A percentile compares a stretch with the other conserved stretches of the same genome.
phyloP scores from a whole-genome alignment of 176 grass and related monocot genomes.

The Bothriochloa decipiens region DNA sequence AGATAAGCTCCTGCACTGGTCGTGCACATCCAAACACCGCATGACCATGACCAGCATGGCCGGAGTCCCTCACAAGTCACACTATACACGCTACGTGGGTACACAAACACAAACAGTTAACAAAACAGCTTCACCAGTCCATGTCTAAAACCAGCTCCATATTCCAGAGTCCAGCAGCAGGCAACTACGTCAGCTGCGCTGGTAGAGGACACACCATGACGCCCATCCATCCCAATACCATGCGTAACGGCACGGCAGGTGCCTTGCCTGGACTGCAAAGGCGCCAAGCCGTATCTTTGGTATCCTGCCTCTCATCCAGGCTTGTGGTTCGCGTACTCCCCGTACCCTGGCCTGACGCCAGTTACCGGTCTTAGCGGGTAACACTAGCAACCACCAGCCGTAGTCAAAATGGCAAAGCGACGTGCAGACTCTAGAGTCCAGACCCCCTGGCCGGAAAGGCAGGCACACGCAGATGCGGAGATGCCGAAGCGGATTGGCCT shows the following conservation, averaged over 20 bases:
- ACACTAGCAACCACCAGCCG: background rate
- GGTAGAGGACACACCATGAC: background rate
- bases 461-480: background rate
- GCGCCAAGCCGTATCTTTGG: background rate
- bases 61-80: background rate
- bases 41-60: background rate
- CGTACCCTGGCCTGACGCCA: too few species aligned
- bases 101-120: too few species aligned
- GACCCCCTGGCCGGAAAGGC: background rate
- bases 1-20: slow-evolving; percentile 39
- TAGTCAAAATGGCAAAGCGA: slow-evolving; percentile 35
- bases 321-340: too few species aligned
- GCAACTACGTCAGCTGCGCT: background rate
- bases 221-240: background rate
- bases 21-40: slow-evolving; percentile 2
- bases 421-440: background rate
- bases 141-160: background rate
- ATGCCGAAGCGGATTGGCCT: background rate
- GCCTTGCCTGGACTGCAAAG: slow-evolving; percentile 30
- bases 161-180: background rate
- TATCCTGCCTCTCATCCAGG: background rate
- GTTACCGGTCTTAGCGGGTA: too few species aligned
- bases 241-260: background rate
- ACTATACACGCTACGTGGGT: too few species aligned
- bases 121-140: background rate